A percentile compares a stretch with the other conserved stretches of the same genome.
Evolutionary conservation across 2,329 filamentous ascomycete genomes (phyloP).

Genomic region (Fusarium bactridioides): DNA sequence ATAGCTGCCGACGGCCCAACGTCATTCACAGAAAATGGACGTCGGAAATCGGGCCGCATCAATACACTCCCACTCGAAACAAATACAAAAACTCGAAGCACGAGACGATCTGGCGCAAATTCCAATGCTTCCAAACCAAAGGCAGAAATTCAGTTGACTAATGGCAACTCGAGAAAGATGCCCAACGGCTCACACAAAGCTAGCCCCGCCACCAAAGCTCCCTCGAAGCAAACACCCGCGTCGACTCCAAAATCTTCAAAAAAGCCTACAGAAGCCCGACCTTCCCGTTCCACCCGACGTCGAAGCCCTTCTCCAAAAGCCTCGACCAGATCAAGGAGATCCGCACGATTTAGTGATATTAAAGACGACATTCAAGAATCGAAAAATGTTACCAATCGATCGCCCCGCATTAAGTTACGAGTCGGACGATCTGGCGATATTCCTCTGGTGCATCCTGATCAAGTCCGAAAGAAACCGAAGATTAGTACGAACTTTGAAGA

Average conservation of each 20-base stretch:
- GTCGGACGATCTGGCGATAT: slow-evolving; percentile 52
- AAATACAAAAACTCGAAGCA: slow-evolving; percentile 60
- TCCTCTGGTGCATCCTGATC: slow-evolving; percentile 67
- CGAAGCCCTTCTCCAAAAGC: slow-evolving; percentile 53
- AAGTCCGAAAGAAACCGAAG: slow-evolving; percentile 62
- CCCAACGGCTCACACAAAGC: slow-evolving; percentile 40
- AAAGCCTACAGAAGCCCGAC: slow-evolving; percentile 43
- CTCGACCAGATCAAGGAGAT: slow-evolving; percentile 54
- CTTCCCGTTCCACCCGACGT: slow-evolving; percentile 48
- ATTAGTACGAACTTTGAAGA: slow-evolving; percentile 65
- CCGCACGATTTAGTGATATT: slow-evolving; percentile 50
- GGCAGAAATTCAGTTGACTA: slow-evolving; percentile 38
- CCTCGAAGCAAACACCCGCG: slow-evolving; percentile 31
- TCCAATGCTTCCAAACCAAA: slow-evolving; percentile 47
- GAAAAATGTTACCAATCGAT: slow-evolving; percentile 41
- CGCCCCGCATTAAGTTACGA: slow-evolving; percentile 60
- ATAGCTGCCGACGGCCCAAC: slow-evolving; percentile 86
- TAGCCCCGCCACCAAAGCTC: slow-evolving; percentile 38
- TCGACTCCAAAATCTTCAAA: slow-evolving; percentile 45
- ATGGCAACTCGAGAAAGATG: slow-evolving; percentile 39
- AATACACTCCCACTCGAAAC: slow-evolving; percentile 64
- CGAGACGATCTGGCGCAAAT: slow-evolving; percentile 53
- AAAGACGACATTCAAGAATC: slow-evolving; percentile 23
- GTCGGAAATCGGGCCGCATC: slow-evolving; percentile 71
- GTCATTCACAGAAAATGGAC: slow-evolving; percentile 78